A percentile compares a stretch with the other conserved stretches of the same genome.
Evolutionary conservation across 805 yeast genomes (phyloP).

Genomic region (Priceomyces carsonii): DNA sequence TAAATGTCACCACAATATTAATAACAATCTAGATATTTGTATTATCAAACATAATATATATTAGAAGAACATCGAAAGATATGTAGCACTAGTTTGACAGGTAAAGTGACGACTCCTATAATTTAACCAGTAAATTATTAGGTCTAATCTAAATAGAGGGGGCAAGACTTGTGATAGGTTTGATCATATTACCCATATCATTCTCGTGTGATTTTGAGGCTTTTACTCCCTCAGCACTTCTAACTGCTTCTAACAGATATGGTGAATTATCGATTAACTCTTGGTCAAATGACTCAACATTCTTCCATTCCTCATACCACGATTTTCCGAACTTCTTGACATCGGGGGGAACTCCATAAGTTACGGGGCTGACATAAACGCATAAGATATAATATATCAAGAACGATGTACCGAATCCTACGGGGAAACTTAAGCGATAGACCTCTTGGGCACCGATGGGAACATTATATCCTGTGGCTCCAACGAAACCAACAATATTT

Average conservation of each 20-base stretch:
- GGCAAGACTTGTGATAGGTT: conserved; percentile 5
- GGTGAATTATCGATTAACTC: conserved; percentile 4
- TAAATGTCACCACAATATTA: too few relatives aligned
- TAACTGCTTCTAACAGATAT: not conserved
- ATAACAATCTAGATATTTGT: too few relatives aligned
- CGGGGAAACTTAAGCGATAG: conserved; percentile 5
- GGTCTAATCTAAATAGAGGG: too few relatives aligned
- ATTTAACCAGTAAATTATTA: too few relatives aligned
- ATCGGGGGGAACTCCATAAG: conserved; percentile 3
- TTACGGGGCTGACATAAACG: conserved; percentile 3
- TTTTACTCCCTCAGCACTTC: conserved; percentile 1
- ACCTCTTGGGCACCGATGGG: conserved; percentile 1
- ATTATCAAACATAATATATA: too few relatives aligned
- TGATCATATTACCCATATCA: conserved; percentile 5
- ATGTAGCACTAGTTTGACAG: too few relatives aligned
- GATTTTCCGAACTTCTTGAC: conserved; percentile 1
- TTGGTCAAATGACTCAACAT: conserved; percentile 3
- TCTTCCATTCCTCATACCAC: conserved; percentile 6
- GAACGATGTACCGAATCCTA: conserved; percentile 5
- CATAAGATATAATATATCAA: conserved; percentile 2
- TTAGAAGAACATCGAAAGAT: too few relatives aligned
- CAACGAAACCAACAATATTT: conserved; percentile 6
- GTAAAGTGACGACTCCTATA: too few relatives aligned
- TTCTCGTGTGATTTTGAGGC: not conserved
- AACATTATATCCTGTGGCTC: conserved; percentile 3